phyloP scores from a whole-genome alignment of 1,139 yeast species.

The Yamadazyma trypodendri region DNA sequence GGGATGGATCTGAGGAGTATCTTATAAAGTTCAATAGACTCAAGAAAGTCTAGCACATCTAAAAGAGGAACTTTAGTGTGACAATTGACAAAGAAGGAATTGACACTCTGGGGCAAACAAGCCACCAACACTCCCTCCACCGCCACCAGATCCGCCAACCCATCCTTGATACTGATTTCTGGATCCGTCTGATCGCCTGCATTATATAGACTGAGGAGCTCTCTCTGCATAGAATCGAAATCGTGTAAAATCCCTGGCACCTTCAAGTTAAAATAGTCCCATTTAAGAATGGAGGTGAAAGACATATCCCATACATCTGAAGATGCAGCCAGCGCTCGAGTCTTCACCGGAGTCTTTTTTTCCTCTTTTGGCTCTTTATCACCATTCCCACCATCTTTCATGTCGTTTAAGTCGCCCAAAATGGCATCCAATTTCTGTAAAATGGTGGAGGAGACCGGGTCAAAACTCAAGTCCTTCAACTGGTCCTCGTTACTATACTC shows the following conservation, averaged over 20 bases:
- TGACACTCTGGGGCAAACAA: conserved; percentile 21
- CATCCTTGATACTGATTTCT: conserved; percentile 15
- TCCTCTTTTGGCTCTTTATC: background rate
- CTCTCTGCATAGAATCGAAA: conserved; percentile 13
- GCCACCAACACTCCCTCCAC: conserved; percentile 22
- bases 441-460: conserved; percentile 24
- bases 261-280: conserved; percentile 28
- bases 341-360: background rate
- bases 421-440: conserved; percentile 29
- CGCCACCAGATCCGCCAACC: conserved; percentile 15
- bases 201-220: conserved; percentile 20
- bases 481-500: conserved; percentile 33
- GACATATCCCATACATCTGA: conserved; percentile 39
- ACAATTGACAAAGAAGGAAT: conserved; percentile 35
- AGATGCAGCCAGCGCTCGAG: background rate
- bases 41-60: conserved; percentile 31
- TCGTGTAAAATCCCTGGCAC: conserved; percentile 19
- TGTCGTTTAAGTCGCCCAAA: conserved; percentile 25
- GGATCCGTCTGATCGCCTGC: conserved; percentile 7
- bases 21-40: conserved; percentile 30
- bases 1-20: conserved; percentile 20
- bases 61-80: conserved; percentile 38
- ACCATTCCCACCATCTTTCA: conserved; percentile 12
- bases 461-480: conserved; percentile 25
- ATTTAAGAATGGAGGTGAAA: conserved; percentile 19